These are phyloP conservation scores for Thermothelomyces thermophilus DNA, from an alignment of 2,329 filamentous ascomycete genomes.

Conservation along the genomic window DNA sequence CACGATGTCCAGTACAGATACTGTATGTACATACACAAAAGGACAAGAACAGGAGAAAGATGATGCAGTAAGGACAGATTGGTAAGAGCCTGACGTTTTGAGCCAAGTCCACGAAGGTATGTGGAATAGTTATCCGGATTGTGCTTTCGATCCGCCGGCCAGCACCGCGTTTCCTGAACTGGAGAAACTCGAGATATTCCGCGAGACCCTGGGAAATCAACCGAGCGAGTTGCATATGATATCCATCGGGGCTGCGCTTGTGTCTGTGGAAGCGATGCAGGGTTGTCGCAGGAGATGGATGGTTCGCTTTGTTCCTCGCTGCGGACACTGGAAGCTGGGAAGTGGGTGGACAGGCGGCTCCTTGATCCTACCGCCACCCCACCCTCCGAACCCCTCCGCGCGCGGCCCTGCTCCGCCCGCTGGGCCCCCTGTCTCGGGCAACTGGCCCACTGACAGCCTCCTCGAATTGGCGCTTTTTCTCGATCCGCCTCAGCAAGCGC, in stretches of 20 bases:
- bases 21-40: too few relatives aligned
- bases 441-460: slow-evolving; percentile 6
- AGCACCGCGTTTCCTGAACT: slow-evolving; percentile 3
- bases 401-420: not conserved
- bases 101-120: slow-evolving; percentile 4
- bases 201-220: not conserved
- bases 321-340: not conserved
- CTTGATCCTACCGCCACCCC: slow-evolving; percentile 6
- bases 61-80: slow-evolving; percentile 3
- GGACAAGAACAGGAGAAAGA: not conserved
- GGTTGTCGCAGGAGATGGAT: not conserved
- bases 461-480: slow-evolving; percentile 10
- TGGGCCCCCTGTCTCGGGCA: not conserved
- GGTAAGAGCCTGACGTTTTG: not conserved
- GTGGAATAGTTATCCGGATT: too few relatives aligned
- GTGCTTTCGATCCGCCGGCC: not conserved
- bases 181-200: not conserved
- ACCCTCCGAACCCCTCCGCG: not conserved
- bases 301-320: not conserved
- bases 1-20: too few relatives aligned
- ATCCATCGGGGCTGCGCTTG: slow-evolving; percentile 2
- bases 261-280: not conserved
- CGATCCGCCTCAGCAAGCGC: slow-evolving; percentile 4
- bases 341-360: slow-evolving; percentile 7
- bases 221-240: not conserved